These are phyloP conservation scores for Asterochloris sp. DNA, from an alignment of 139 green algal species.

Conservation along the genomic window DNA sequence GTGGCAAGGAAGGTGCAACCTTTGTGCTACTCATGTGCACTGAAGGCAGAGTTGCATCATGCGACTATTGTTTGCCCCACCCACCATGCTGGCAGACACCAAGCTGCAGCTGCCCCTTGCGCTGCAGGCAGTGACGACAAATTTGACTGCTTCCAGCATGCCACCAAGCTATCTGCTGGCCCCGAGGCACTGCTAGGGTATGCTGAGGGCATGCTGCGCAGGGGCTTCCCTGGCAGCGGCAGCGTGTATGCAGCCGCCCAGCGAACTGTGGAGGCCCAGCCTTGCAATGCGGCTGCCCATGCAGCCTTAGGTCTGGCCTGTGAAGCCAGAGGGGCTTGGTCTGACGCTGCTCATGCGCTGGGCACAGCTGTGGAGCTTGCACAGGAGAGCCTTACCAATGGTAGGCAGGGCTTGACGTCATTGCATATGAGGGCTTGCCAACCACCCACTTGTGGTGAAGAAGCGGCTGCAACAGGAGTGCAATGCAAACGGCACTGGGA, in stretches of 20 bases:
- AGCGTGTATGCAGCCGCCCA: conserved; percentile 21
- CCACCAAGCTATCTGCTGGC: conserved; percentile 47
- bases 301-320: conserved; percentile 41
- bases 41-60: neutral
- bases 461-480: too few species aligned
- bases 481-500: too few species aligned
- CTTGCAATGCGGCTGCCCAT: conserved; percentile 52
- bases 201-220: conserved; percentile 29
- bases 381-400: too few species aligned
- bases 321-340: conserved; percentile 43
- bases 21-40: neutral
- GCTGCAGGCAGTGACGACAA: conserved; percentile 19
- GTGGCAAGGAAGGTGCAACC: neutral
- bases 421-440: too few species aligned
- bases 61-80: too few species aligned
- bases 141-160: conserved; percentile 47
- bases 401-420: too few species aligned
- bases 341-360: conserved; percentile 12
- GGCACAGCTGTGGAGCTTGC: too few species aligned
- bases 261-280: conserved; percentile 38
- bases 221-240: conserved; percentile 1
- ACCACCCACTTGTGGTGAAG: too few species aligned
- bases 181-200: conserved; percentile 31
- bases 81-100: too few species aligned
- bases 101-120: too few species aligned